Base-by-base conservation (phyloP, 2,329 filamentous ascomycete species). In the Harringtonia lauricola region DNA sequence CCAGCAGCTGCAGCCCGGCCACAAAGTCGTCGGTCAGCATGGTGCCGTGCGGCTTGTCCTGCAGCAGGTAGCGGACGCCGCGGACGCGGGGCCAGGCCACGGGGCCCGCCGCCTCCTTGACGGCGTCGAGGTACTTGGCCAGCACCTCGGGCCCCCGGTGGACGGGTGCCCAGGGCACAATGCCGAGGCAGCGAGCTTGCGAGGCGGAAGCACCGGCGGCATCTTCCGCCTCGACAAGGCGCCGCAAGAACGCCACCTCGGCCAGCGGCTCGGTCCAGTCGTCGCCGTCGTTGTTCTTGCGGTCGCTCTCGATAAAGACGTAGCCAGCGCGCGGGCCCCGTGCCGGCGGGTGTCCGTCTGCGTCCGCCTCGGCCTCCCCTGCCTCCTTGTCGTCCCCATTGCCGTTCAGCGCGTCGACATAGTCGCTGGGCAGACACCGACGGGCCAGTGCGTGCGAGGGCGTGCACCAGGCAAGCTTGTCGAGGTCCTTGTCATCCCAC, bases 161-260 rank as follows among this genome's bases (percentile, higher is more conserved):
- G 39, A 95, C 58, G 0, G 89, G 89, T n/a, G 87, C 88, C 86
- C 86, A 95, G 1, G 86, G 79, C 4, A 95, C 72, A 50, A 88
- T 76, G 0, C 74, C 89, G 3, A 81, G 65, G 52, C 86, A 79
- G 57, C 14, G 67, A 67, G 42, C 80, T 72, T 3, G 60, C 59
- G 33, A 64, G 47, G 2, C 57, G 56, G 59, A 84, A 77, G 29
- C 78, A 80, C 54, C 83, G 75, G 24, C 71, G 73, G 13, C 26
- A 2, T 69, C 58, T 4, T 13, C 39, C 13, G 22, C 17, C 31
- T 76, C 68, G 4, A 78, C 75, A 47, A 94, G 73, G 33, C 79
- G 71, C 45, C 75, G 68, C 44, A 90, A 59, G 61, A 79, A 86
- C 36, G 69, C 70, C 24, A 94, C 70, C 64, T 94, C 89, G 45